phyloP scores from a whole-genome alignment of 768 basidiomycete species.

The Dictyophora rubrovolvata region DNA sequence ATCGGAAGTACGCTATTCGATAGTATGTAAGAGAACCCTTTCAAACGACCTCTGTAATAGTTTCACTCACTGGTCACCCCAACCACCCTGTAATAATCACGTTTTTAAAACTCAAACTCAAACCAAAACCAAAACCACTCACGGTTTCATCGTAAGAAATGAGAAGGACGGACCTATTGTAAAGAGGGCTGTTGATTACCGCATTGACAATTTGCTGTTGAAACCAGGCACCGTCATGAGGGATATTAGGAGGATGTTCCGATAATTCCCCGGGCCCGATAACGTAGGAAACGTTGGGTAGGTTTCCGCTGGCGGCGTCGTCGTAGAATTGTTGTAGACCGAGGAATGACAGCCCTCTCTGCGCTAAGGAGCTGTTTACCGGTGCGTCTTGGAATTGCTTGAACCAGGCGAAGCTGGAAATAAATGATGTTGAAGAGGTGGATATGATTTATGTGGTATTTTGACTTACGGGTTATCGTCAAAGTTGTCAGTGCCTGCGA shows the following conservation, averaged over 20 bases:
- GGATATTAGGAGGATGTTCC: conserved; percentile 6
- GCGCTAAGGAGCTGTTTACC: not conserved
- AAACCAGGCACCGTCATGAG: conserved; percentile 1
- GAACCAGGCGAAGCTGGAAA: conserved; percentile 2
- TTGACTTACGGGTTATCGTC: conserved; percentile 7
- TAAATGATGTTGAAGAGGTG: not conserved
- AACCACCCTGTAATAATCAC: conserved; percentile 2
- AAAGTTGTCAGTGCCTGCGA: conserved; percentile 1
- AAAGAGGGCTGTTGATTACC: conserved; percentile 9
- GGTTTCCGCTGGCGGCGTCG: conserved; percentile 3
- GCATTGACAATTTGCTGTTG: conserved; percentile 10
- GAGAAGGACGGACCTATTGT: conserved; percentile 7
- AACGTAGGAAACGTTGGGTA: conserved; percentile 7
- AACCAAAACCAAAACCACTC: not conserved
- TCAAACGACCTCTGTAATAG: not conserved
- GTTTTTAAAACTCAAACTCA: not conserved
- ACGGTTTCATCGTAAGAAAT: conserved; percentile 12
- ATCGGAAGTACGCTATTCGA: conserved; percentile 1
- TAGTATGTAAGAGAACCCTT: not conserved
- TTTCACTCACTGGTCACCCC: conserved; percentile 6
- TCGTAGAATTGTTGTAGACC: conserved; percentile 8
- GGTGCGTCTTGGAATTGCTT: conserved; percentile 1
- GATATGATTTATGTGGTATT: not conserved
- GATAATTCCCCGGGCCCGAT: conserved; percentile 8
- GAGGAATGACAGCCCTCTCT: conserved; percentile 2